A percentile compares a stretch with the other conserved stretches of the same genome.
Conservation (phyloP, 2,329 filamentous ascomycete species). For the Penicillium sp. region DNA sequence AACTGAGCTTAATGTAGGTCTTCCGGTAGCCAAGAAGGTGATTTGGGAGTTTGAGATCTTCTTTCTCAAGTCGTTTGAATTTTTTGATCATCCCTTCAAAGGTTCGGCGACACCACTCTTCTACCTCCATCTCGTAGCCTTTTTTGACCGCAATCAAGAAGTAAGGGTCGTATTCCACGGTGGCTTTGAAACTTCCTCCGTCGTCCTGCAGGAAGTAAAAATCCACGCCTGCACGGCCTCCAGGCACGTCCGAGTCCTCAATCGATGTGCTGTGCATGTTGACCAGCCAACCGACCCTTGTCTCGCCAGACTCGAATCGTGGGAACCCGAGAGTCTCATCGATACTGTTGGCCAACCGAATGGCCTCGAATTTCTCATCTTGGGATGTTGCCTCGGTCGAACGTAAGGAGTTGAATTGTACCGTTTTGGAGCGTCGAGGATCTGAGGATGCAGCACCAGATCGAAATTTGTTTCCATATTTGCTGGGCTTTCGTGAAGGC, state of each 20-base stretch:
- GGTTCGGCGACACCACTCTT: slow-evolving; percentile 83
- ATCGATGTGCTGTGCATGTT: slow-evolving; percentile 90
- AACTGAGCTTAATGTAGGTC: slow-evolving; percentile 81
- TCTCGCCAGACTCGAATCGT: slow-evolving; percentile 83
- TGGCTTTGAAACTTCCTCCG: slow-evolving; percentile 89
- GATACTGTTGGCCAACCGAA: slow-evolving; percentile 77
- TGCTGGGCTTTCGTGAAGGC: slow-evolving; percentile 54
- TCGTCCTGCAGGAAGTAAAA: slow-evolving; percentile 96
- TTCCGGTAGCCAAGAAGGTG: slow-evolving; percentile 87
- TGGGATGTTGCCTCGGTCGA: slow-evolving; percentile 82
- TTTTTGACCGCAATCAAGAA: slow-evolving; percentile 88
- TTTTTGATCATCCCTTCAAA: slow-evolving; percentile 80
- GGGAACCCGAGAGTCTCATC: slow-evolving; percentile 94
- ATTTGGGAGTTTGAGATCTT: slow-evolving; percentile 92
- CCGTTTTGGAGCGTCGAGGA: slow-evolving; percentile 66
- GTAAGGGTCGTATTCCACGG: slow-evolving; percentile 93
- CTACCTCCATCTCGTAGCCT: slow-evolving; percentile 85
- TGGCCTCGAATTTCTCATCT: slow-evolving; percentile 88
- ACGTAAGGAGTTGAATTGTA: slow-evolving; percentile 70
- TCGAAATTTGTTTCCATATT: slow-evolving; percentile 61
- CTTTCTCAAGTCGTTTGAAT: slow-evolving; percentile 77
- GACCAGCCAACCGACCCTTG: slow-evolving; percentile 86
- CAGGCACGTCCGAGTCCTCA: slow-evolving; percentile 76
- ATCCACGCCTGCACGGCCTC: slow-evolving; percentile 85
- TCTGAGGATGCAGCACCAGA: slow-evolving; percentile 42